Conservation (phyloP, 768 basidiomycete species). For the Xanthoconium stramineum region DNA sequence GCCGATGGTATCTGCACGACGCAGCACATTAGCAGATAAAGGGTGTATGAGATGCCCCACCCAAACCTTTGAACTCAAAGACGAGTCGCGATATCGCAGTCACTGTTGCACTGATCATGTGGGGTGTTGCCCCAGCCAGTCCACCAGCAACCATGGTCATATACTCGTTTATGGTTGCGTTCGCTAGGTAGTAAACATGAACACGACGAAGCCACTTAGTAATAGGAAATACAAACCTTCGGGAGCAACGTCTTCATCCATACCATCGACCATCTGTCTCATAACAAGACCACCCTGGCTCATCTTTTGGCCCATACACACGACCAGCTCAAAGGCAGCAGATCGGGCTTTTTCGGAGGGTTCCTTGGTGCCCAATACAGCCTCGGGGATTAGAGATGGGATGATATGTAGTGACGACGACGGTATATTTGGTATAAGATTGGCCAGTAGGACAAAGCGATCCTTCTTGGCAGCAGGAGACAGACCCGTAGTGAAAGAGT, state of each 20-base stretch:
- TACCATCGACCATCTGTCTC: conserved; percentile 72
- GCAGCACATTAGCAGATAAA: not conserved
- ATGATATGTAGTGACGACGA: conserved; percentile 76
- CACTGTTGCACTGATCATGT: conserved; percentile 98
- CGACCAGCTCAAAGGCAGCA: conserved; percentile 86
- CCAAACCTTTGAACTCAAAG: conserved; percentile 90
- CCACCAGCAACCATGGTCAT: conserved; percentile 97
- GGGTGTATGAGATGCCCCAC: not conserved
- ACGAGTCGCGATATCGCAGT: conserved; percentile 91
- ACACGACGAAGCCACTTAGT: not conserved
- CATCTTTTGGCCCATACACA: conserved; percentile 95
- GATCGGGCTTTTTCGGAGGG: conserved; percentile 88
- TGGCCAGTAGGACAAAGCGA: conserved; percentile 71
- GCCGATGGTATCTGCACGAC: conserved; percentile 58
- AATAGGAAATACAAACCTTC: conserved; percentile 33
- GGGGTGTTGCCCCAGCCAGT: conserved; percentile 86
- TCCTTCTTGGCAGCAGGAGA: conserved; percentile 91
- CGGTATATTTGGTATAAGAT: conserved; percentile 67
- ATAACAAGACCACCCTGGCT: conserved; percentile 78
- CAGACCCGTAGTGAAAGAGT: conserved; percentile 61
- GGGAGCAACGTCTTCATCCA: conserved; percentile 65
- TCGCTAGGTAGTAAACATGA: conserved; percentile 37
- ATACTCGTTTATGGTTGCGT: conserved; percentile 84
- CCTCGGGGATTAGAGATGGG: conserved; percentile 88
- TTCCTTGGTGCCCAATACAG: conserved; percentile 93